Conservation (phyloP, 768 basidiomycete species). For the Suillus americanus region DNA sequence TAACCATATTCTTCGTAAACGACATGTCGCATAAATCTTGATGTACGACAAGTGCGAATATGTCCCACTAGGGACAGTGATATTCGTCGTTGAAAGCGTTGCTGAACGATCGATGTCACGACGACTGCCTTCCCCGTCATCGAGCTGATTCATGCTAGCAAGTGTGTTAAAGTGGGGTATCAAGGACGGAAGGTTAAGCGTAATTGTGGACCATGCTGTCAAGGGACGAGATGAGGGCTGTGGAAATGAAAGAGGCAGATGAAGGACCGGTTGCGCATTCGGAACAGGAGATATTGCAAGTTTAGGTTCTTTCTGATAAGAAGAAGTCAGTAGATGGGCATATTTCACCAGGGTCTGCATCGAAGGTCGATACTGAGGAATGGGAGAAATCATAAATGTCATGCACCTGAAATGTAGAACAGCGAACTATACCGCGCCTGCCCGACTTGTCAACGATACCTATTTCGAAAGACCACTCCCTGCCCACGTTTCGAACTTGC, state of each 20-base stretch:
- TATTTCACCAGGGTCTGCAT: not conserved
- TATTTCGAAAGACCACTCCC: slow-evolving; percentile 75
- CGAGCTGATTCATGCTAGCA: slow-evolving; percentile 30
- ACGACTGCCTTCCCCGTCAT: slow-evolving; percentile 17
- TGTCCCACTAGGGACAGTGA: slow-evolving; percentile 45
- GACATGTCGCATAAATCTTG: slow-evolving; percentile 77
- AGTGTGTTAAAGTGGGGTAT: slow-evolving; percentile 61
- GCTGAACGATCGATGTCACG: slow-evolving; percentile 4
- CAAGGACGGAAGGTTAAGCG: slow-evolving; percentile 56
- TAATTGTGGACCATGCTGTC: slow-evolving; percentile 70
- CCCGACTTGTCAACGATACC: slow-evolving; percentile 67
- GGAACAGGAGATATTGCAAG: slow-evolving; percentile 37
- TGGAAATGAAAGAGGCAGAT: slow-evolving; percentile 71
- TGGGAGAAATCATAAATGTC: slow-evolving; percentile 1
- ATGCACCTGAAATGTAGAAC: slow-evolving; percentile 80
- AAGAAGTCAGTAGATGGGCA: slow-evolving; percentile 6
- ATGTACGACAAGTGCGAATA: slow-evolving; percentile 73
- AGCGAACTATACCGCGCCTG: slow-evolving; percentile 57
- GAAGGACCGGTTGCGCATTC: slow-evolving; percentile 54
- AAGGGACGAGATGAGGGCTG: slow-evolving; percentile 50
- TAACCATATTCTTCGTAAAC: slow-evolving; percentile 77
- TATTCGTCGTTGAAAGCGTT: slow-evolving; percentile 16
- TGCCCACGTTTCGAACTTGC: slow-evolving; percentile 66
- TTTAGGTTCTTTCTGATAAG: slow-evolving; percentile 51
- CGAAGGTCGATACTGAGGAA: too few relatives aligned